Evolutionary conservation across 352 stramenopile genomes (phyloP).

Genomic region (Pythium biforme): DNA sequence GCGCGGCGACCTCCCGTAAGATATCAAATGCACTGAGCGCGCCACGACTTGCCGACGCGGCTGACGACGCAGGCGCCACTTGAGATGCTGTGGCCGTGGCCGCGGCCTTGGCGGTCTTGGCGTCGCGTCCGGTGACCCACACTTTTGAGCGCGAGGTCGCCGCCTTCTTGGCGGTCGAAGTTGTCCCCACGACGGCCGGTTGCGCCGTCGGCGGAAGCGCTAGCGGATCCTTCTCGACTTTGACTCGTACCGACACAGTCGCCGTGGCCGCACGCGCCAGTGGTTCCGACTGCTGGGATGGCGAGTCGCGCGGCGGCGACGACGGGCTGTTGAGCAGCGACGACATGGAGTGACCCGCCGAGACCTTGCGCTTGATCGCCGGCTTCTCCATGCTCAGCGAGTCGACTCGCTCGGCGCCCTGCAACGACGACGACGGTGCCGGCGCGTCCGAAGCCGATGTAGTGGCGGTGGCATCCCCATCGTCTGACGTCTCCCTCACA

Average conservation of each 20-base stretch:
- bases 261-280: conserved; percentile 9
- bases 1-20: conserved; percentile 70
- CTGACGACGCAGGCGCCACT: neutral
- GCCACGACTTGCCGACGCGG: conserved; percentile 7
- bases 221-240: conserved; percentile 53
- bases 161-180: conserved; percentile 26
- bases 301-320: conserved; percentile 31
- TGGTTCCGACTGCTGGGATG: too few species aligned
- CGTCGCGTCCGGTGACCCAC: conserved; percentile 23
- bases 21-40: conserved; percentile 82
- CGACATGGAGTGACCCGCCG: conserved; percentile 66
- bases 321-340: conserved; percentile 71
- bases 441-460: neutral
- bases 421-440: conserved; percentile 12
- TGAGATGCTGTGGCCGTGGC: neutral
- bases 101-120: conserved; percentile 25
- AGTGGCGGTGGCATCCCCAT: neutral
- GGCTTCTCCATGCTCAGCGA: conserved; percentile 21
- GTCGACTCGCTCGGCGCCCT: neutral
- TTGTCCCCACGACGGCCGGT: neutral
- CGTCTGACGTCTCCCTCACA: neutral
- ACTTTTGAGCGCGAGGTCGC: conserved; percentile 29
- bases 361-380: conserved; percentile 36
- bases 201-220: conserved; percentile 21
- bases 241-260: conserved; percentile 45